Evolutionary conservation across 1,284 basidiomycete species (phyloP).

Genomic region (Phellopilus nigrolimitatus): DNA sequence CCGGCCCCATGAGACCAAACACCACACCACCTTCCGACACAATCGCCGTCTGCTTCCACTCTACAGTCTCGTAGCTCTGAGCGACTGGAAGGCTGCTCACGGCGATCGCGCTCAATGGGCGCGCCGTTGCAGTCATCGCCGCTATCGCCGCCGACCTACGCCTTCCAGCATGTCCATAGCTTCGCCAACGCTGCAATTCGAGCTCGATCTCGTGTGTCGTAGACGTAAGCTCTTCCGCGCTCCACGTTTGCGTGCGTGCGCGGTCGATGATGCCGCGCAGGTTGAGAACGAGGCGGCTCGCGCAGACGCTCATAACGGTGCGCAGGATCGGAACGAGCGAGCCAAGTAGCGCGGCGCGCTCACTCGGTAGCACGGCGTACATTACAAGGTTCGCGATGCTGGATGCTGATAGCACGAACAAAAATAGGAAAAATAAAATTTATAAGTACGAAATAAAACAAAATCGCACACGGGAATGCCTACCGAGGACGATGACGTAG

Average conservation of each 20-base stretch:
- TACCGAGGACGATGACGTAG: slow-evolving; percentile 12
- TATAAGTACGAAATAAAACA: neutral
- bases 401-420: slow-evolving; percentile 4
- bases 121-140: too few relatives aligned
- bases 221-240: neutral
- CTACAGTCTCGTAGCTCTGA: too few relatives aligned
- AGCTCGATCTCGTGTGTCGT: neutral
- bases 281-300: slow-evolving; percentile 16
- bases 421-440: neutral
- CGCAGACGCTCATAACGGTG: slow-evolving; percentile 14
- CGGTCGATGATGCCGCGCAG: slow-evolving; percentile 13
- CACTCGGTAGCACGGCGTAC: slow-evolving; percentile 5
- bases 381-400: slow-evolving; percentile 14
- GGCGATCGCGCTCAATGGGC: too few relatives aligned
- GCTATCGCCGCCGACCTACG: too few relatives aligned
- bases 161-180: too few relatives aligned
- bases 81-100: too few relatives aligned
- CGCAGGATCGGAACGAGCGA: slow-evolving; percentile 6
- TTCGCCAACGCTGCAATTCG: too few relatives aligned
- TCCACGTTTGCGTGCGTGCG: neutral
- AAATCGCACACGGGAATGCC: too few relatives aligned
- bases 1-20: too few relatives aligned
- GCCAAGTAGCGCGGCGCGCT: slow-evolving; percentile 6
- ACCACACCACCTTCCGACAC: too few relatives aligned
- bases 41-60: too few relatives aligned